Percentiles rank a stretch among this genome's conserved stretches.
These are phyloP conservation scores for Cladosporium velox DNA, from an alignment of 2,329 filamentous ascomycete species.

Conservation along the genomic window DNA sequence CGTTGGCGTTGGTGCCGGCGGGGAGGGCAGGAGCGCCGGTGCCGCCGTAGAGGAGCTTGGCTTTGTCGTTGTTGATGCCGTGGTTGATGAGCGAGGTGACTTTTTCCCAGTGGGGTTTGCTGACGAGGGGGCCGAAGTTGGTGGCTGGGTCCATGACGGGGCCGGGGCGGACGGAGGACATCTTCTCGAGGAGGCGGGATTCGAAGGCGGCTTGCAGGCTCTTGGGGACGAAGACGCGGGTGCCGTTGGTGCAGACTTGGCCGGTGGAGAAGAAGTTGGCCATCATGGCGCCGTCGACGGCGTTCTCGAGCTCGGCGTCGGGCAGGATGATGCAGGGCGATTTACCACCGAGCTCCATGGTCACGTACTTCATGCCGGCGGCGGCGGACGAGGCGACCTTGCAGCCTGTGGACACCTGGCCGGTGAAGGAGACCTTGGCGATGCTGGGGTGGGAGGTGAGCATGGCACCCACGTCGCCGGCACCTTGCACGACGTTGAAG, in stretches of 20 bases:
- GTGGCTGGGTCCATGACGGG: slow-evolving; percentile 70
- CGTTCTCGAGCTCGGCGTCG: slow-evolving; percentile 74
- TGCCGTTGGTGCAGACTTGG: slow-evolving; percentile 92
- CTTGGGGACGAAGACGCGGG: slow-evolving; percentile 77
- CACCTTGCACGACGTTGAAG: slow-evolving; percentile 84
- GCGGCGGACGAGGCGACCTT: slow-evolving; percentile 78
- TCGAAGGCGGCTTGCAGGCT: slow-evolving; percentile 69
- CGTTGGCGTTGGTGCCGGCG: slow-evolving; percentile 51
- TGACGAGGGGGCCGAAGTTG: slow-evolving; percentile 84
- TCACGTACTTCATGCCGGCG: slow-evolving; percentile 82
- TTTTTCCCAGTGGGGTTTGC: slow-evolving; percentile 72
- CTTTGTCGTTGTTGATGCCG: slow-evolving; percentile 72
- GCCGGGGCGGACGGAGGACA: slow-evolving; percentile 69
- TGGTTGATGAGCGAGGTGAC: slow-evolving; percentile 75
- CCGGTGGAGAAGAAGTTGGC: slow-evolving; percentile 91
- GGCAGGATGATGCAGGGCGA: slow-evolving; percentile 78
- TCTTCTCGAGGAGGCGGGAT: slow-evolving; percentile 66
- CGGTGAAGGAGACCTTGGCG: slow-evolving; percentile 87
- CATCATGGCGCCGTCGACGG: slow-evolving; percentile 90
- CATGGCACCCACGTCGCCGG: slow-evolving; percentile 73
- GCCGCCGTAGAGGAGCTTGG: slow-evolving; percentile 73
- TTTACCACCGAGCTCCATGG: slow-evolving; percentile 90
- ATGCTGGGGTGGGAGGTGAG: slow-evolving; percentile 71
- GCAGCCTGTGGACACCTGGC: slow-evolving; percentile 78
- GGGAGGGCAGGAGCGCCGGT: slow-evolving; percentile 57